A percentile compares a stretch with the other conserved stretches of the same genome.
Conservation (phyloP, 2,329 filamentous ascomycete species). For the Colletotrichum cordylinicola region DNA sequence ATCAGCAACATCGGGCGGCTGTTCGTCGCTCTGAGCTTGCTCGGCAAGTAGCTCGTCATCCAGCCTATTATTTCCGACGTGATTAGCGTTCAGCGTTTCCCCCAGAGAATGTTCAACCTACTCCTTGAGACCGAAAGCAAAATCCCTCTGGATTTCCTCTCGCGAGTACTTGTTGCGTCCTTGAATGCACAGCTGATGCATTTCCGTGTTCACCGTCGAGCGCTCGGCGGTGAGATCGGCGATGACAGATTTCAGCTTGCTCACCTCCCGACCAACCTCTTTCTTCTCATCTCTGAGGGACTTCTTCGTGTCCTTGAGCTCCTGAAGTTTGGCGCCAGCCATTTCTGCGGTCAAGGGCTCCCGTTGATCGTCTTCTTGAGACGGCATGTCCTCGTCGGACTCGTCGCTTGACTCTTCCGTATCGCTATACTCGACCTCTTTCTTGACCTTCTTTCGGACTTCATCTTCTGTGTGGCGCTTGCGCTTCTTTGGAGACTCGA, state of each 20-base stretch:
- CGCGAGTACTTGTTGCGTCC: constrained; percentile 60
- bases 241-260: neutral
- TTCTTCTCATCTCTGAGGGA: neutral
- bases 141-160: constrained; percentile 24
- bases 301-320: constrained; percentile 4
- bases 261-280: neutral
- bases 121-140: constrained; percentile 45
- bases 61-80: neutral
- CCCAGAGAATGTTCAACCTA: constrained; percentile 36
- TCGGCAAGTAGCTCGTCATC: constrained; percentile 3
- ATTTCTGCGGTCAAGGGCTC: neutral
- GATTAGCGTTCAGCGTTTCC: constrained; percentile 56
- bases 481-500: neutral
- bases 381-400: neutral
- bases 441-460: neutral
- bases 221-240: neutral
- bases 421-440: neutral
- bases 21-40: neutral
- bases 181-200: constrained; percentile 48
- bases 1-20: constrained; percentile 35
- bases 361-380: neutral
- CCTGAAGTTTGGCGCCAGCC: neutral
- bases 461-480: neutral
- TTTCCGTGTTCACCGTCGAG: neutral
- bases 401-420: neutral